These are phyloP conservation scores for Arxiozyma slooffiae DNA, from an alignment of 1,139 yeast species.

Conservation along the genomic window DNA sequence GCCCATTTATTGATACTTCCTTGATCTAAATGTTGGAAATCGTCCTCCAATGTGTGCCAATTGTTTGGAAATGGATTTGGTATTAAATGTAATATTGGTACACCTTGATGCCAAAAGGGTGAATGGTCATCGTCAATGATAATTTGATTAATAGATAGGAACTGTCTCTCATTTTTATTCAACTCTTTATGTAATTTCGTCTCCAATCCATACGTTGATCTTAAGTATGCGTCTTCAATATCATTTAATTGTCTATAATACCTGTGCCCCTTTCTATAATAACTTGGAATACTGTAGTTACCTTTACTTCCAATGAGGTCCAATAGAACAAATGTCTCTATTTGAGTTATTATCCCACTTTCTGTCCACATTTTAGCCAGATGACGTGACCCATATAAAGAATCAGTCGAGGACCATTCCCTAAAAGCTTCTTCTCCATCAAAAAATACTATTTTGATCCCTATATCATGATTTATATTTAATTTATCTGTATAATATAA, in stretches of 20 bases:
- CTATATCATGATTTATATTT: conserved; percentile 18
- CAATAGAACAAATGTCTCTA: conserved; percentile 39
- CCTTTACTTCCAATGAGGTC: conserved; percentile 40
- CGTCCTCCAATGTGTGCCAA: conserved; percentile 42
- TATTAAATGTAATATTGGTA: conserved; percentile 42
- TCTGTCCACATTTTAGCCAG: conserved; percentile 36
- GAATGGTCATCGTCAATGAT: conserved; percentile 45
- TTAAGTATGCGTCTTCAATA: conserved; percentile 23
- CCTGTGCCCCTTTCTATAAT: conserved; percentile 36
- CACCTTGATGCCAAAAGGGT: conserved; percentile 40
- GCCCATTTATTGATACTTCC: conserved; percentile 25
- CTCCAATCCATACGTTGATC: not conserved
- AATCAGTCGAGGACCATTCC: conserved; percentile 42
- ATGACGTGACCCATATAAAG: conserved; percentile 47
- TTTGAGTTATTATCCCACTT: conserved; percentile 18
- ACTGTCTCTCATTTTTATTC: conserved; percentile 8
- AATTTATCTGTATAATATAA: conserved; percentile 4
- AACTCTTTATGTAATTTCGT: conserved; percentile 2
- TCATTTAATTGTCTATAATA: conserved; percentile 32
- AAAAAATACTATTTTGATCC: conserved; percentile 43
- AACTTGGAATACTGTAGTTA: conserved; percentile 14
- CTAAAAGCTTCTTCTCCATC: conserved; percentile 53
- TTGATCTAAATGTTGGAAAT: conserved; percentile 26
- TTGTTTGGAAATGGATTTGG: conserved; percentile 40
- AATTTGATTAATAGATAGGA: conserved; percentile 16